Evolutionary conservation across 75 land plant species (phyloP).

Genomic region (Azolla pinnata): DNA sequence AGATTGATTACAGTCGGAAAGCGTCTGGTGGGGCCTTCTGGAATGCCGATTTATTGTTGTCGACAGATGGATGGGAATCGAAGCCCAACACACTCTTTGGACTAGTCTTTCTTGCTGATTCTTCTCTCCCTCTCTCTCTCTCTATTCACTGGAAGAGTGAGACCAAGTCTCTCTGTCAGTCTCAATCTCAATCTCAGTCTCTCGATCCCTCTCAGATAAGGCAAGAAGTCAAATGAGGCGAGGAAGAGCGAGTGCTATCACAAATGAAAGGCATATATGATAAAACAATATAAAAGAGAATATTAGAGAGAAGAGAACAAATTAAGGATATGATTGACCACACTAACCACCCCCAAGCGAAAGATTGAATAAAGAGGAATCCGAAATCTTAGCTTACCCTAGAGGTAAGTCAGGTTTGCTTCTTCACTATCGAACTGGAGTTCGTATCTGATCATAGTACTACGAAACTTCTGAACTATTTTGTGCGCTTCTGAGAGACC

Average conservation of each 20-base stretch:
- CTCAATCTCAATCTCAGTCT: background rate
- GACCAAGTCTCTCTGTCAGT: background rate
- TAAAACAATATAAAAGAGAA: background rate
- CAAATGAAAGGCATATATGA: background rate
- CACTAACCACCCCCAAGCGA: too few relatives aligned
- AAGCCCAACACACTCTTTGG: background rate
- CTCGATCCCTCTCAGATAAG: background rate
- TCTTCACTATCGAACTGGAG: too few relatives aligned
- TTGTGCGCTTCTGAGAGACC: background rate
- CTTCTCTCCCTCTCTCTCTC: conserved; percentile 1
- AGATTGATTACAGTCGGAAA: too few relatives aligned
- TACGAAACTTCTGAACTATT: background rate
- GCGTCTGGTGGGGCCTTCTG: too few relatives aligned
- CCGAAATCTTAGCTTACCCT: background rate
- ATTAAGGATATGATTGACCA: background rate
- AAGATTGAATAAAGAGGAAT: background rate
- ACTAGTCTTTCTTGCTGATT: background rate
- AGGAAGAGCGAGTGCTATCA: background rate
- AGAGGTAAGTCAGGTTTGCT: background rate
- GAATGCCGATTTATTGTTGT: too few relatives aligned
- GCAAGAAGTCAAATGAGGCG: background rate
- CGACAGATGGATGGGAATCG: too few relatives aligned
- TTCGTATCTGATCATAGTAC: too few relatives aligned
- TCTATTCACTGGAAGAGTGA: too few relatives aligned
- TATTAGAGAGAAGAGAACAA: background rate